phyloP scores from a whole-genome alignment of 352 stramenopile species.

The Phytophthora chlamydospora region DNA sequence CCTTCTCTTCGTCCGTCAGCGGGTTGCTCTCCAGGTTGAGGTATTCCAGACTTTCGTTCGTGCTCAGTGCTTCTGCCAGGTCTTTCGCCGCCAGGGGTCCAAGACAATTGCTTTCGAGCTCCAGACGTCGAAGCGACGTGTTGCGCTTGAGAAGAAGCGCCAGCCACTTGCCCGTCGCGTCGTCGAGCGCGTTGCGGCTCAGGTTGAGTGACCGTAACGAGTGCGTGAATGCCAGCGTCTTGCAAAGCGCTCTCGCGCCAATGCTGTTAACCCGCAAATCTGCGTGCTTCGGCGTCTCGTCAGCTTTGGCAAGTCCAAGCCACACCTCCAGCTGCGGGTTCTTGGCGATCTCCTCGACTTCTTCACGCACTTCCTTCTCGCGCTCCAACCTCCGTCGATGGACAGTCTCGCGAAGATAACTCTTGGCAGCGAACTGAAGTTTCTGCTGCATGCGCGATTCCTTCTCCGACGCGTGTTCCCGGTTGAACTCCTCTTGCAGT shows the following conservation, averaged over 20 bases:
- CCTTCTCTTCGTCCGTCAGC: constrained; percentile 78
- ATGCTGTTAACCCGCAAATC: constrained; percentile 59
- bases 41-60: constrained; percentile 61
- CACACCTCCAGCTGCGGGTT: constrained; percentile 79
- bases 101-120: constrained; percentile 74
- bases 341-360: constrained; percentile 72
- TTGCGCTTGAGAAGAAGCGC: constrained; percentile 67
- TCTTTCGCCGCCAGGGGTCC: constrained; percentile 54
- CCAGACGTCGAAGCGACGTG: constrained; percentile 61
- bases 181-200: constrained; percentile 67
- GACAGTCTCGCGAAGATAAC: constrained; percentile 78
- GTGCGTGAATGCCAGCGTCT: constrained; percentile 71
- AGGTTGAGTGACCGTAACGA: constrained; percentile 70
- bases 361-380: constrained; percentile 73
- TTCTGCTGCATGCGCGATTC: constrained; percentile 71
- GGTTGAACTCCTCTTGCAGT: constrained; percentile 84
- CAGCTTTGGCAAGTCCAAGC: constrained; percentile 61
- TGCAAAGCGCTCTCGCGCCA: constrained; percentile 68
- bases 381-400: constrained; percentile 69
- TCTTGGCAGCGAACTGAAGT: constrained; percentile 71
- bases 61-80: constrained; percentile 58
- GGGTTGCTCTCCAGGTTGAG: constrained; percentile 83
- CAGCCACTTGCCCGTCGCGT: constrained; percentile 68
- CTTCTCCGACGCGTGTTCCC: constrained; percentile 68
- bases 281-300: constrained; percentile 60